Base-by-base conservation (phyloP, 176 grass and related monocot species). In the Eremochloa ophiuroides region DNA sequence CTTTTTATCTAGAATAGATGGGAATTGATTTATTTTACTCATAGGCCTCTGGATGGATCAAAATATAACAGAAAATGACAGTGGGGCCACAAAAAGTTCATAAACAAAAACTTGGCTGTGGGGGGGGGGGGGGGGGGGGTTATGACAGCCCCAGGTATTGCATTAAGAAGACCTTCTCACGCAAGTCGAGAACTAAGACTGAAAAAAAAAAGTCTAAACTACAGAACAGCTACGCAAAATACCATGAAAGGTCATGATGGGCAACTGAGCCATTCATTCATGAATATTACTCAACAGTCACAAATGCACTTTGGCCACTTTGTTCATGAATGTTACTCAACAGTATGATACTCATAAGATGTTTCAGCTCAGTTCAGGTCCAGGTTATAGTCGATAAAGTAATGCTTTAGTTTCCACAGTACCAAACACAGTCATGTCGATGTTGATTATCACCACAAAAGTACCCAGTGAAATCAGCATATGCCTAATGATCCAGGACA, bases 1-100 rank as follows among this genome's bases (percentile, higher is more conserved):
- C 30, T 84, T 78, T 70, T 64, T 35, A 85, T 85, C 70, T 20
- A 81, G 25, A 37, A 55, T 33, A 44, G 25, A 20, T 42, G 26
- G 8, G 55, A 55, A 76, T 22, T 37, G 33, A 61, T 64, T 40
- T 35, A 53, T 58, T 83, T n/a, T 46, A 59, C 7, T 63, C 34
- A 37, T 20, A 14, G 35, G 40, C 64, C 27, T 53, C 53, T 27
- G 66, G 40, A 34, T 50, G 20, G 26, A 18, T 56, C 33, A 62
- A 74, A 50, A 75, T 70, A 28, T 56, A 69, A 25, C 8, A 61
- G 20, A 30, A 70, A 62, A 22, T 60, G 50, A 43, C 41, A 78
- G 41, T 34, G 29, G 6, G 69, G 41, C 39, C 38, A 70, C 28
- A 26, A 63, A 74, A 60, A 26, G 20, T 87, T 83, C 10, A 78